phyloP scores from a whole-genome alignment of 1,284 basidiomycete genomes.

The Apiotrichum siamense region DNA sequence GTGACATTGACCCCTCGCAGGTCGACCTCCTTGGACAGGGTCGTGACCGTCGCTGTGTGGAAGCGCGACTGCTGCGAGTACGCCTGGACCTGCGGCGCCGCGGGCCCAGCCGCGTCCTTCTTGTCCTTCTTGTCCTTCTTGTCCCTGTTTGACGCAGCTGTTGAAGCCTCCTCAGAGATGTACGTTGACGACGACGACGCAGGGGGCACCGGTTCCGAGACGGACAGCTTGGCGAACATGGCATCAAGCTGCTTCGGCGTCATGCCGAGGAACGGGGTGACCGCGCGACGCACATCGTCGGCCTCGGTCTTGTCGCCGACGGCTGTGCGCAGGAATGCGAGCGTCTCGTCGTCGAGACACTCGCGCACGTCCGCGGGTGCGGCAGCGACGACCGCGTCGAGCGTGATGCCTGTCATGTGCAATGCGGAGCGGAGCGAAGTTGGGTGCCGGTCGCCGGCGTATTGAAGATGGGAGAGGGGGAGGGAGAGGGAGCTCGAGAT shows the following conservation, averaged over 20 bases:
- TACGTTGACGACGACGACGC: neutral
- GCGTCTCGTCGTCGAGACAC: slow-evolving; percentile 12
- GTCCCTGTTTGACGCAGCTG: neutral
- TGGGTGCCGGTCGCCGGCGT: too few relatives aligned
- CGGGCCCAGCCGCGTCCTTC: neutral
- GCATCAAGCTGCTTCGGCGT: slow-evolving; percentile 4
- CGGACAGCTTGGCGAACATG: slow-evolving; percentile 8
- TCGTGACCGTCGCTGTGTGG: slow-evolving; percentile 50
- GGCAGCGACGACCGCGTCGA: slow-evolving; percentile 11
- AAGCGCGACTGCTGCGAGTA: slow-evolving; percentile 50
- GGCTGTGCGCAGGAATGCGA: slow-evolving; percentile 6
- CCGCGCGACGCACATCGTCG: slow-evolving; percentile 3
- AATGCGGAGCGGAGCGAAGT: too few relatives aligned
- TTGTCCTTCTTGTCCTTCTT: slow-evolving; percentile 1
- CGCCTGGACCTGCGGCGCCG: slow-evolving; percentile 3
- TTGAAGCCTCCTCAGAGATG: too few relatives aligned
- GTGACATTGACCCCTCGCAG: slow-evolving; percentile 51
- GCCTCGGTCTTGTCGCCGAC: slow-evolving; percentile 1
- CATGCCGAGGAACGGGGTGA: slow-evolving; percentile 17
- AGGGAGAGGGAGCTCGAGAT: too few relatives aligned
- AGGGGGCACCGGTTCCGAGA: neutral
- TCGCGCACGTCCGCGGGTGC: slow-evolving; percentile 13
- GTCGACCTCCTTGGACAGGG: slow-evolving; percentile 50
- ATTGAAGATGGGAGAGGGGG: too few relatives aligned
- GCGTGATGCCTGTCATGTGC: slow-evolving; percentile 3